Conservation (phyloP, 2,329 filamentous ascomycete species). For the Fusarium camptoceras region DNA sequence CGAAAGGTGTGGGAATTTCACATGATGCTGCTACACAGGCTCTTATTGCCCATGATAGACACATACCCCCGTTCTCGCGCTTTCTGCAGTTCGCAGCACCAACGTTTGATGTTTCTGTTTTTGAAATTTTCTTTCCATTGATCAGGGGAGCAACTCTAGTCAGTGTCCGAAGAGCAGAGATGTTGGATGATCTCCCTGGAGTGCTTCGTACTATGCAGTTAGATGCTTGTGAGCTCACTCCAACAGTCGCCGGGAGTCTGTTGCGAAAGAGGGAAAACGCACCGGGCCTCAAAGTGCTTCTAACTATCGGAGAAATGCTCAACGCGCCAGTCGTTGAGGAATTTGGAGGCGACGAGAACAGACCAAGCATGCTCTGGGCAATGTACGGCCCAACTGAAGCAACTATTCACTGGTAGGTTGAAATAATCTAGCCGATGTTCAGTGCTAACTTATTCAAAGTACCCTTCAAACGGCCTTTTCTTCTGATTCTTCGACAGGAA, state of each 20-base stretch:
- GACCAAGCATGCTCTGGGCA: conserved; percentile 79
- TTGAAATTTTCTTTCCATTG: conserved; percentile 92
- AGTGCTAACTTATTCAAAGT: conserved; percentile 53
- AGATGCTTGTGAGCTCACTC: conserved; percentile 90
- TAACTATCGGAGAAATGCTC: conserved; percentile 96
- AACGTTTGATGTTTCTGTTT: conserved; percentile 94
- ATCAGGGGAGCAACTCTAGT: conserved; percentile 80
- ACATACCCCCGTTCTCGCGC: conserved; percentile 79
- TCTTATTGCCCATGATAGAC: conserved; percentile 80
- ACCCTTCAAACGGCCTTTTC: conserved; percentile 76
- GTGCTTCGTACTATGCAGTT: conserved; percentile 74
- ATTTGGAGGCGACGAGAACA: conserved; percentile 72
- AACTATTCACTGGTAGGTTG: conserved; percentile 79
- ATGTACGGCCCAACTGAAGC: conserved; percentile 97
- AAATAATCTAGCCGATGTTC: background rate
- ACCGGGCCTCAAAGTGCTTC: conserved; percentile 74
- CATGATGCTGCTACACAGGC: conserved; percentile 85
- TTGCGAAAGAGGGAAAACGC: conserved; percentile 74
- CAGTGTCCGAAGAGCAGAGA: conserved; percentile 72
- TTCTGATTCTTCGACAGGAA: conserved; percentile 67
- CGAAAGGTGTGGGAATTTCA: conserved; percentile 87
- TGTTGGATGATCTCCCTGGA: conserved; percentile 80
- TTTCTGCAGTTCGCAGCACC: conserved; percentile 94
- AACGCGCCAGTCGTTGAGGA: conserved; percentile 80
- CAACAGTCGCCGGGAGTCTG: conserved; percentile 84